phyloP scores from a whole-genome alignment of 768 basidiomycete genomes.

The Mycena sanguinolenta region DNA sequence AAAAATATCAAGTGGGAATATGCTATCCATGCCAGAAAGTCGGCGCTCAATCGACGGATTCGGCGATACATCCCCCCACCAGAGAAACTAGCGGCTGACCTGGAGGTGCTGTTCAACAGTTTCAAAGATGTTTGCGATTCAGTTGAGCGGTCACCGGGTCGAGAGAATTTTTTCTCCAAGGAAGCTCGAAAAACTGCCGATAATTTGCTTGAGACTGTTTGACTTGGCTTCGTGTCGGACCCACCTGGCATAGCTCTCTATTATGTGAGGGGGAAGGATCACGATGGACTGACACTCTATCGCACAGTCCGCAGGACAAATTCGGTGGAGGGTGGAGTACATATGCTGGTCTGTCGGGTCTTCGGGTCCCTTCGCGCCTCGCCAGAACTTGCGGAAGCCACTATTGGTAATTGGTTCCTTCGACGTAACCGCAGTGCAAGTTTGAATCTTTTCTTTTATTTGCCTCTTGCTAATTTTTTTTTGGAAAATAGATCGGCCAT shows the following conservation, averaged over 20 bases:
- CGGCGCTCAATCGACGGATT: too few species aligned
- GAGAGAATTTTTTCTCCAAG: not conserved
- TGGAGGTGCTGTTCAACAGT: too few species aligned
- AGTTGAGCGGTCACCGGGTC: too few species aligned
- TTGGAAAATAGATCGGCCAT: too few species aligned
- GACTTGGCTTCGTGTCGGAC: not conserved
- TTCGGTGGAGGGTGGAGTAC: not conserved
- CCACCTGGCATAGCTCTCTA: not conserved
- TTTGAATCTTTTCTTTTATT: not conserved
- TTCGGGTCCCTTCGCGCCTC: not conserved
- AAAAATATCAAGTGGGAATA: not conserved
- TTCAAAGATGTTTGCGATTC: too few species aligned
- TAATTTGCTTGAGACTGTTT: not conserved
- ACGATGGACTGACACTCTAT: not conserved
- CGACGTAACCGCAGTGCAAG: not conserved
- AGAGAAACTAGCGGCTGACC: too few species aligned
- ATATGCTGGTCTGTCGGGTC: not conserved
- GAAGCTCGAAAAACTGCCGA: not conserved
- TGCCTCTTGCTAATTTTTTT: not conserved
- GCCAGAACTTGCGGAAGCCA: not conserved
- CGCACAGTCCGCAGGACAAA: not conserved
- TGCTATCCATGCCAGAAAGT: not conserved
- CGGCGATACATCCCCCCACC: too few species aligned
- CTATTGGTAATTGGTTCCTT: not conserved
- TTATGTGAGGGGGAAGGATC: not conserved